Conservation (phyloP, 2,329 filamentous ascomycete genomes). For the Diaporthe destruens region DNA sequence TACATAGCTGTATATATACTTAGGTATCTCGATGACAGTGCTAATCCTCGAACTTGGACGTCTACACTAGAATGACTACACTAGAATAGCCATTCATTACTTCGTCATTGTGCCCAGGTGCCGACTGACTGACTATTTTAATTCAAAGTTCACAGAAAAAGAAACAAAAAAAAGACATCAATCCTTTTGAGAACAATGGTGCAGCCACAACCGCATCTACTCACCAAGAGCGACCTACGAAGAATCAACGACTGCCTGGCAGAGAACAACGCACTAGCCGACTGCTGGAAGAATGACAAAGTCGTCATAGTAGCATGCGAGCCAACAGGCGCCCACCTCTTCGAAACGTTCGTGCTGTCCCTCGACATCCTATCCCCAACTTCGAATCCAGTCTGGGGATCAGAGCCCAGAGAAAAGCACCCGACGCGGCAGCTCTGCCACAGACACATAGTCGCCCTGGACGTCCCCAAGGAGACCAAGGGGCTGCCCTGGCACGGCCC, state of each 20-base stretch:
- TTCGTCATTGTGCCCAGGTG: no score
- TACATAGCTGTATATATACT: background rate
- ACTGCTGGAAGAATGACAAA: slow-evolving; percentile 15
- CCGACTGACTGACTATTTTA: background rate
- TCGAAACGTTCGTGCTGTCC: background rate
- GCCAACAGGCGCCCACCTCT: background rate
- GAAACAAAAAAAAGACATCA: no score
- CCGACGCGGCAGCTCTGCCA: slow-evolving; percentile 5
- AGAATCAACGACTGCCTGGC: background rate
- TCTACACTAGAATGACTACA: background rate
- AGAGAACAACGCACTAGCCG: background rate
- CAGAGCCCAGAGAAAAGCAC: background rate
- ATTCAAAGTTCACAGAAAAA: background rate
- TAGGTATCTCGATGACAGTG: background rate
- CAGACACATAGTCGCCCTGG: background rate
- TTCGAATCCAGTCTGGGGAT: background rate
- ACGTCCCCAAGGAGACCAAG: background rate
- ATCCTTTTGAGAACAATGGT: background rate
- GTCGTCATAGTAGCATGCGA: slow-evolving; percentile 10
- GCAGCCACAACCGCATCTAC: background rate
- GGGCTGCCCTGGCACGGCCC: background rate
- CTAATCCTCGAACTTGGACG: no score
- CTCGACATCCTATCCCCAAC: slow-evolving; percentile 1
- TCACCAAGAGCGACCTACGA: background rate
- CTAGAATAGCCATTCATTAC: background rate